Evolutionary conservation across 2,329 filamentous ascomycete genomes (phyloP).

Genomic region (Neofusicoccum umdonicola): DNA sequence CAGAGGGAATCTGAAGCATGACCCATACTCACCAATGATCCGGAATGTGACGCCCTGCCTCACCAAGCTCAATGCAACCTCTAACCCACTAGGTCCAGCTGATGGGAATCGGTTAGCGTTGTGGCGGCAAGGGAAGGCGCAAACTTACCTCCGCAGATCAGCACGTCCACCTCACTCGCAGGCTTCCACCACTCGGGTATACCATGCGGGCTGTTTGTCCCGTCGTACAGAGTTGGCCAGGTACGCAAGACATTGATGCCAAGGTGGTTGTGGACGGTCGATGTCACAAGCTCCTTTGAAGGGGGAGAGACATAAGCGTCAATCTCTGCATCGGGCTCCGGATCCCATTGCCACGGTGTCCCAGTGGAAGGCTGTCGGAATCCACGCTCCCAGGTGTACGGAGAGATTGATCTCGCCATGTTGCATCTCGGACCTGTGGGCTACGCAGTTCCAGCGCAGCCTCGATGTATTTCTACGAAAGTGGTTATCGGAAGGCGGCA

Average conservation of each 20-base stretch:
- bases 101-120: too few species aligned
- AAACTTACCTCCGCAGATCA: slow-evolving; percentile 31
- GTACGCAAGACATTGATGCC: slow-evolving; percentile 29
- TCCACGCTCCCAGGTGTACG: slow-evolving; percentile 11
- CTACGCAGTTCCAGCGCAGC: too few species aligned
- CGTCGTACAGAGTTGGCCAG: slow-evolving; percentile 32
- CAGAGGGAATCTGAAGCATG: too few species aligned
- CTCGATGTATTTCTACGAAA: too few species aligned
- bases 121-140: too few species aligned
- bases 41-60: slow-evolving; percentile 35
- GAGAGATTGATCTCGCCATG: slow-evolving; percentile 5
- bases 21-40: slow-evolving; percentile 27
- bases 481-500: too few species aligned
- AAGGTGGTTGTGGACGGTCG: slow-evolving; percentile 24
- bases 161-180: slow-evolving; percentile 31
- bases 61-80: slow-evolving; percentile 30
- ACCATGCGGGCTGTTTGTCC: slow-evolving; percentile 30
- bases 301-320: slow-evolving; percentile 5
- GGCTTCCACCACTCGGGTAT: slow-evolving; percentile 29
- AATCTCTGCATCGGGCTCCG: background rate
- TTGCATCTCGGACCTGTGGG: too few species aligned
- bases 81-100: slow-evolving; percentile 34
- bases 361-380: background rate
- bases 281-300: background rate
- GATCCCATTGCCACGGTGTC: background rate